These are phyloP conservation scores for Strigomonas culicis DNA, from an alignment of 208 protist genomes.

Conservation along the genomic window DNA sequence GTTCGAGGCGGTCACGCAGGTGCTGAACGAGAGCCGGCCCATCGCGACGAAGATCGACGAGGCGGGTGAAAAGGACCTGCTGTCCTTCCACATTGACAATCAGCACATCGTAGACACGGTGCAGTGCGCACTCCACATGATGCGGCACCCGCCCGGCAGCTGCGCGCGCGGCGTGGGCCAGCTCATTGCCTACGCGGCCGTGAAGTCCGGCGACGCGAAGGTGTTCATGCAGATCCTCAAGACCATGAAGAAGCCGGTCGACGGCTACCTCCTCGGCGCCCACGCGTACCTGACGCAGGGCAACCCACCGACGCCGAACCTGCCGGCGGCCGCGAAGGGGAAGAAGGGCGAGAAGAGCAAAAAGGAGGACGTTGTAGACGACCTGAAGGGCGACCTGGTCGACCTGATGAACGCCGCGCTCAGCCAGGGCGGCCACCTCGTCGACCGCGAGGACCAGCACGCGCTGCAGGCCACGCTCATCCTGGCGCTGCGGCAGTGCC, in stretches of 20 bases:
- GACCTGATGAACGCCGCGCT: conserved; percentile 88
- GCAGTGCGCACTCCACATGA: conserved; percentile 86
- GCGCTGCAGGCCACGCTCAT: conserved; percentile 77
- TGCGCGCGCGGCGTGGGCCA: conserved; percentile 68
- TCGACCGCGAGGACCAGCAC: conserved; percentile 86
- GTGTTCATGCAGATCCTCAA: conserved; percentile 88
- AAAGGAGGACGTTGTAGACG: conserved; percentile 68
- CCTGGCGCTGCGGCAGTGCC: conserved; percentile 60
- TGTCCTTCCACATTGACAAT: conserved; percentile 73
- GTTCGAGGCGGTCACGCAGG: conserved; percentile 84
- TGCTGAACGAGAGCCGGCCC: conserved; percentile 76
- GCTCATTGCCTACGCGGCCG: conserved; percentile 77
- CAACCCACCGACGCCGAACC: conserved; percentile 27
- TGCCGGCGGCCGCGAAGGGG: background rate
- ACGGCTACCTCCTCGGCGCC: conserved; percentile 80
- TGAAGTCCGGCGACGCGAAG: conserved; percentile 65
- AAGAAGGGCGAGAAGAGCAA: conserved; percentile 44
- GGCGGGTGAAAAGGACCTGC: conserved; percentile 58
- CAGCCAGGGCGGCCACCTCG: conserved; percentile 82
- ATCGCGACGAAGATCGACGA: conserved; percentile 82
- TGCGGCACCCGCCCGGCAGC: conserved; percentile 66
- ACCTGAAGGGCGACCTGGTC: conserved; percentile 74
- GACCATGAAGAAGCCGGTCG: conserved; percentile 89
- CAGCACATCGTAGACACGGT: conserved; percentile 82
- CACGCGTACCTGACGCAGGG: conserved; percentile 72